phyloP scores from a whole-genome alignment of 2,329 filamentous ascomycete genomes.

The Penicillium sp. region DNA sequence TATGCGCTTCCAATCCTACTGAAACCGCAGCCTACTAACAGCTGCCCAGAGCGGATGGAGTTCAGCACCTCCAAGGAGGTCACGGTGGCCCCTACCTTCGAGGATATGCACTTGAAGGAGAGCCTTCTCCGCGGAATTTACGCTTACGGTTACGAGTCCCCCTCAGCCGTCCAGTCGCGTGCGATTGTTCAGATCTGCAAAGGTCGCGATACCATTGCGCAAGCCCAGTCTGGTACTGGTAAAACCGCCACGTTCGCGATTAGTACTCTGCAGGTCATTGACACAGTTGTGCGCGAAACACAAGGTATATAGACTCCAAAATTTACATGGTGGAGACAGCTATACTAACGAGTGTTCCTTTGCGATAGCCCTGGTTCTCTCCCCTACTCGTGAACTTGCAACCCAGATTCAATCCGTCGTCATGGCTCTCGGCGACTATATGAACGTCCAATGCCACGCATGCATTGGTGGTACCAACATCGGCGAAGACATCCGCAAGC shows the following conservation, averaged over 20 bases:
- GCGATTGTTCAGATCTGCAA: conserved; percentile 99
- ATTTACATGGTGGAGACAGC: neutral
- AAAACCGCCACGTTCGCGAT: conserved; percentile 97
- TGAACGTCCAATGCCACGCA: conserved; percentile 98
- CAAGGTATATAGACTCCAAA: conserved; percentile 53
- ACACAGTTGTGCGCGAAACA: conserved; percentile 86
- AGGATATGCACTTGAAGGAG: conserved; percentile 96
- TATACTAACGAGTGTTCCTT: conserved; percentile 9
- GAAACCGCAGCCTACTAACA: conserved; percentile 24
- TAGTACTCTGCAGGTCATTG: conserved; percentile 92
- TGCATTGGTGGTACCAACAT: conserved; percentile 99
- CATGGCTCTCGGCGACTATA: conserved; percentile 97
- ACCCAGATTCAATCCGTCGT: conserved; percentile 99
- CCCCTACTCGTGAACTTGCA: conserved; percentile 91
- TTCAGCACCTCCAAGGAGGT: conserved; percentile 98
- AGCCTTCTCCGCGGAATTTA: conserved; percentile 96
- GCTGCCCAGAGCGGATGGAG: conserved; percentile 76
- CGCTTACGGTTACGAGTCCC: conserved; percentile 97
- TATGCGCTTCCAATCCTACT: conserved; percentile 24
- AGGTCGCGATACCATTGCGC: conserved; percentile 96
- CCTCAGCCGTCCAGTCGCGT: conserved; percentile 94
- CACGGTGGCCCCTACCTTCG: conserved; percentile 84
- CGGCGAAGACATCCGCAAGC: conserved; percentile 97
- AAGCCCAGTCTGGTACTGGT: conserved; percentile 94
- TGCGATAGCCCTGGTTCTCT: conserved; percentile 74